These are phyloP conservation scores for Plasmodium malariae DNA, from an alignment of 169 alveolate species.

Conservation along the genomic window DNA sequence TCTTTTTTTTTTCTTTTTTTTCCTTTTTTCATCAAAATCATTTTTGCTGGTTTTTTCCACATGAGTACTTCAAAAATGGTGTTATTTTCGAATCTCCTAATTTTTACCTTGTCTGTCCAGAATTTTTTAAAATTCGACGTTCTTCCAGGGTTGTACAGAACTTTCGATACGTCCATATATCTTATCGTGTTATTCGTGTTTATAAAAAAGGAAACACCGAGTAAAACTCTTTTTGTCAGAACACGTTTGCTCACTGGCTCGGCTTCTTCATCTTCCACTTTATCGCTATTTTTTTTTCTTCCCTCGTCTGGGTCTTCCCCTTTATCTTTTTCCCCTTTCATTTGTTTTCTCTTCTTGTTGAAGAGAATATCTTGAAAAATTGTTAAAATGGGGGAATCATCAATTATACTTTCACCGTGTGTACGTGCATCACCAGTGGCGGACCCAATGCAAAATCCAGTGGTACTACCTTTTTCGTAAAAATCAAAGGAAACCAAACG, in stretches of 20 bases:
- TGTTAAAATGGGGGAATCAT: neutral
- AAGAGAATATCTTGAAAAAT: neutral
- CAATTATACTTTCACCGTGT: no score
- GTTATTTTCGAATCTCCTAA: conserved; percentile 55
- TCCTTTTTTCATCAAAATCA: neutral
- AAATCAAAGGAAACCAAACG: conserved; percentile 12
- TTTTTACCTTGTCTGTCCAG: conserved; percentile 27
- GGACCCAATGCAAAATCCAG: neutral
- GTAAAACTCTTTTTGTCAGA: neutral
- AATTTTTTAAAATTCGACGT: conserved; percentile 23
- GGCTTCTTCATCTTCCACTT: neutral
- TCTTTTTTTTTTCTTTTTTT: neutral
- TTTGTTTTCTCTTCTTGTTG: neutral
- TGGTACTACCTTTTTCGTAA: neutral
- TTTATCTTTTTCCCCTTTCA: neutral
- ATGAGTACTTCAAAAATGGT: conserved; percentile 42
- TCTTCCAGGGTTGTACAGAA: conserved; percentile 25
- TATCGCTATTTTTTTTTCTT: neutral
- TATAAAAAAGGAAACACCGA: conserved; percentile 29
- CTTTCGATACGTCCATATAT: conserved; percentile 3
- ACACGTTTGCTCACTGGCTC: neutral
- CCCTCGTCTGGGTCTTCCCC: neutral
- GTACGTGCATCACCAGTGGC: neutral
- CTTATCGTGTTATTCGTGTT: conserved; percentile 31
- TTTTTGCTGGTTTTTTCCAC: conserved; percentile 39